Evolutionary conservation across 495 filamentous ascomycete species (phyloP).

Genomic region (Pyrenopolyporus hunteri): DNA sequence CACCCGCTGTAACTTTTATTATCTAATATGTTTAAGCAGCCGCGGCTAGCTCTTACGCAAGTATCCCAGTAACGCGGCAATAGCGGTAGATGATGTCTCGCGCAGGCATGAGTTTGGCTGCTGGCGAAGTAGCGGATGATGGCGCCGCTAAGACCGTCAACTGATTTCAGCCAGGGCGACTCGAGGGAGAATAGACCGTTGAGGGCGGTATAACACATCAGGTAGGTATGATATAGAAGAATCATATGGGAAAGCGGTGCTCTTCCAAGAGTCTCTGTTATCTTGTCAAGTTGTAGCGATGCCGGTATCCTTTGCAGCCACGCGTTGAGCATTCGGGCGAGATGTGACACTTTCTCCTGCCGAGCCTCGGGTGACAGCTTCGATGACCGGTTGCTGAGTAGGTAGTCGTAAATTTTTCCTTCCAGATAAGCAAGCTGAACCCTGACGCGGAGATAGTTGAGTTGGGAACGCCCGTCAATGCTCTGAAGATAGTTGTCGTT

Average conservation of each 20-base stretch:
- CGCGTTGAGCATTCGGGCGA: constrained; percentile 31
- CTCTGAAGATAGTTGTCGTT: constrained; percentile 34
- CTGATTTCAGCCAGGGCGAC: constrained; percentile 36
- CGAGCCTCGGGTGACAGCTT: constrained; percentile 31
- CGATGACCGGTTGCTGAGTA: constrained; percentile 40
- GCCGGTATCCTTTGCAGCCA: constrained; percentile 39
- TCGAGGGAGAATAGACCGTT: constrained; percentile 39
- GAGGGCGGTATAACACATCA: constrained; percentile 33
- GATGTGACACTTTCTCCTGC: constrained; percentile 22
- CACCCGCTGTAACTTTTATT: constrained; percentile 27
- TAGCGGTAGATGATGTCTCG: constrained; percentile 23
- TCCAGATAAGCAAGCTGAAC: constrained; percentile 41
- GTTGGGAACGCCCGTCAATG: constrained; percentile 31
- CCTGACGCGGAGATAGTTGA: constrained; percentile 38
- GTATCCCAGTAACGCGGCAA: constrained; percentile 34
- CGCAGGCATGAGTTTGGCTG: constrained; percentile 4
- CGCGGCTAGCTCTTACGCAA: constrained; percentile 35
- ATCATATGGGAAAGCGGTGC: constrained; percentile 36
- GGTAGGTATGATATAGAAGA: constrained; percentile 35
- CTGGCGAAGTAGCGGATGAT: constrained; percentile 18
- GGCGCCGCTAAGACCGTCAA: constrained; percentile 8
- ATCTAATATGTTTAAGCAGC: constrained; percentile 27
- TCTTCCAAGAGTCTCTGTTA: constrained; percentile 23
- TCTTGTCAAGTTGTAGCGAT: constrained; percentile 29
- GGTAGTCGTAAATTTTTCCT: constrained; percentile 39